Conservation (phyloP, 805 yeast species). For the Citeromyces matritensis region DNA sequence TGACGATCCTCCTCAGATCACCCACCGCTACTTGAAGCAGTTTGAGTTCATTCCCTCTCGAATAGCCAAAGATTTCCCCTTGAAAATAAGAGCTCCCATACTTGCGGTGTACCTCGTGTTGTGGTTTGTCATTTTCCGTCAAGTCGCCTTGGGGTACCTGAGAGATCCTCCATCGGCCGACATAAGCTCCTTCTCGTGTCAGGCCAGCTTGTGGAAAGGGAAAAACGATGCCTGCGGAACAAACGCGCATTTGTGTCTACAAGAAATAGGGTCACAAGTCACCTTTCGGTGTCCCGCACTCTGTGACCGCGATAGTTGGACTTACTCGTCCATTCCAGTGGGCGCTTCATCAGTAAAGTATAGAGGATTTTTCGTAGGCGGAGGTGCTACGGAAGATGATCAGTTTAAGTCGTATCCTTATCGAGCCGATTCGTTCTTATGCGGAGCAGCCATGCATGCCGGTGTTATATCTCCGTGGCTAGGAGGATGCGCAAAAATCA, state of each 20-base stretch:
- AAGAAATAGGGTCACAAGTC: constrained; percentile 26
- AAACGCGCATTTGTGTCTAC: constrained; percentile 44
- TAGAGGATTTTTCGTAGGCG: constrained; percentile 63
- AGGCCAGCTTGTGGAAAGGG: constrained; percentile 65
- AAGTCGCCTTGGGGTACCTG: constrained; percentile 30
- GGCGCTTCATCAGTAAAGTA: constrained; percentile 60
- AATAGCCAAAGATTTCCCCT: constrained; percentile 15
- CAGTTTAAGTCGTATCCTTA: constrained; percentile 42
- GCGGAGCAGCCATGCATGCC: constrained; percentile 83
- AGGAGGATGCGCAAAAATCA: constrained; percentile 68
- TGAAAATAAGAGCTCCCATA: constrained; percentile 12
- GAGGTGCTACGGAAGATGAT: constrained; percentile 25
- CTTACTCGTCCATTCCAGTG: constrained; percentile 60
- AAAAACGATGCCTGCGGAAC: constrained; percentile 66
- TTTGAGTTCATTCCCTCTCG: constrained; percentile 28
- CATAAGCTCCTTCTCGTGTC: constrained; percentile 18
- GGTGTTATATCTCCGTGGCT: constrained; percentile 57
- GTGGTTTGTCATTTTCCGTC: constrained; percentile 26
- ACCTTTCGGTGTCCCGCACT: constrained; percentile 75
- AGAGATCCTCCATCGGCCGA: constrained; percentile 18
- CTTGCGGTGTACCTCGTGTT: constrained; percentile 22
- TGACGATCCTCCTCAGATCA: constrained; percentile 31
- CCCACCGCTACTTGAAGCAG: constrained; percentile 7
- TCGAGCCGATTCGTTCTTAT: constrained; percentile 78
- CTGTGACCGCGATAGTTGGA: constrained; percentile 67